Conservation (phyloP, 345 rosid species). For the Salix arbutifolia region DNA sequence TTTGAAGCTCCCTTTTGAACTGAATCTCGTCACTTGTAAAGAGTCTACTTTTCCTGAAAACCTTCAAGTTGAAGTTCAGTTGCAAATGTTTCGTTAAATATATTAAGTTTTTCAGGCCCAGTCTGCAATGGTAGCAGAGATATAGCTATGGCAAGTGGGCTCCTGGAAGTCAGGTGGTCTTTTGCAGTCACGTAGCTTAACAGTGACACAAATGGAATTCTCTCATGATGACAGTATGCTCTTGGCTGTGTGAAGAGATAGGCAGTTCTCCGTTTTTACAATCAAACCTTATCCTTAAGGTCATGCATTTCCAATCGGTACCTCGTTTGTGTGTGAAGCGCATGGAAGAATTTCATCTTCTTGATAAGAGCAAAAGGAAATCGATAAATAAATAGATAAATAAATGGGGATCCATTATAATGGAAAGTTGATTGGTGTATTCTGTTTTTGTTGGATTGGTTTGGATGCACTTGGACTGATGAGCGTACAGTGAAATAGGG, state of each 20-base stretch:
- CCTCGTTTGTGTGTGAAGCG: background rate
- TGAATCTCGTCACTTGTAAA: no score
- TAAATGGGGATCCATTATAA: no score
- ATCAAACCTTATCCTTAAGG: conserved; percentile 16
- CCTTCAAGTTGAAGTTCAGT: no score
- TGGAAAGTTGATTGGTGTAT: no score
- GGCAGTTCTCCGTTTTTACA: conserved; percentile 83
- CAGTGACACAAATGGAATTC: conserved; percentile 87
- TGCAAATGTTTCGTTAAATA: background rate
- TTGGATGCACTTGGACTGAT: no score
- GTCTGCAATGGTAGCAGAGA: conserved; percentile 71
- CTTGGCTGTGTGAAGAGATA: conserved; percentile 86
- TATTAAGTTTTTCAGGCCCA: conserved; percentile 59
- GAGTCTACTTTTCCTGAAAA: no score
- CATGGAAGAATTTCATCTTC: background rate
- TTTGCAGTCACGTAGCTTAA: conserved; percentile 86
- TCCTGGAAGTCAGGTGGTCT: conserved; percentile 89
- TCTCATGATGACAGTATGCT: conserved; percentile 72
- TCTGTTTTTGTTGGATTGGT: no score
- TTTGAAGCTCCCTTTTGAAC: conserved; percentile 84
- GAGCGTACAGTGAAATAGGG: no score
- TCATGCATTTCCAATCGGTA: background rate
- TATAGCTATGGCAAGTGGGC: conserved; percentile 93
- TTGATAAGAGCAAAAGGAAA: background rate
- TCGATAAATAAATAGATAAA: background rate